Evolutionary conservation across 1,284 basidiomycete species (phyloP).

Genomic region (Boletus semigastroideus): DNA sequence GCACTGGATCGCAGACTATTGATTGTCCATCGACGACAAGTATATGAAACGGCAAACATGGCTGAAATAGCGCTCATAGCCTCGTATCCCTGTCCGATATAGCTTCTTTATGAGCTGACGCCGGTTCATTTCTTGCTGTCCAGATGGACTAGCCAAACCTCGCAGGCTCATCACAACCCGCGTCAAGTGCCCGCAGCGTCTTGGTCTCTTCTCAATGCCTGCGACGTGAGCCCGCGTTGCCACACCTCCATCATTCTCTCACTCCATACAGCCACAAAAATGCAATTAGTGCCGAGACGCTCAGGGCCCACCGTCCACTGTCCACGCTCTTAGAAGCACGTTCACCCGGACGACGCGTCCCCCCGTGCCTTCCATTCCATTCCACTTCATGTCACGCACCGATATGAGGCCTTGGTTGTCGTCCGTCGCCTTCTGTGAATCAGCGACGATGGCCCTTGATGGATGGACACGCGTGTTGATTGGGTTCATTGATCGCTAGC

Average conservation of each 20-base stretch:
- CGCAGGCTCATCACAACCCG: not conserved
- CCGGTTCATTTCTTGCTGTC: constrained; percentile 4
- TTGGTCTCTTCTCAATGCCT: not conserved
- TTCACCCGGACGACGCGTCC: not conserved
- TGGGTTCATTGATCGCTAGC: constrained; percentile 14
- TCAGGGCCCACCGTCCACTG: not conserved
- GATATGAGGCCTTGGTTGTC: not conserved
- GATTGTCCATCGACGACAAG: constrained; percentile 1
- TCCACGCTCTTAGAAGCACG: constrained; percentile 7
- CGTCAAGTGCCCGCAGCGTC: not conserved
- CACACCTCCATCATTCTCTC: not conserved
- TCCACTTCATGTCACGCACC: constrained; percentile 11
- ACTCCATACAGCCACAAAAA: not conserved
- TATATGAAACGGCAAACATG: constrained; percentile 7
- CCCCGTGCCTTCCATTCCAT: constrained; percentile 10
- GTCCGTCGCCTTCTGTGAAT: constrained; percentile 9
- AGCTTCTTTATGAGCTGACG: not conserved
- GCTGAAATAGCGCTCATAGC: constrained; percentile 2
- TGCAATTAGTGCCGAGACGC: not conserved
- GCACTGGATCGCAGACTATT: constrained; percentile 1
- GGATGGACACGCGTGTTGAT: constrained; percentile 10
- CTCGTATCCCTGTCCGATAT: not conserved
- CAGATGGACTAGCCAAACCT: not conserved
- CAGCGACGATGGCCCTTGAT: constrained; percentile 12
- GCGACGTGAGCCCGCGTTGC: not conserved